Evolutionary conservation across 163 green algal genomes (phyloP).

Genomic region (Scenedesmus sp.): DNA sequence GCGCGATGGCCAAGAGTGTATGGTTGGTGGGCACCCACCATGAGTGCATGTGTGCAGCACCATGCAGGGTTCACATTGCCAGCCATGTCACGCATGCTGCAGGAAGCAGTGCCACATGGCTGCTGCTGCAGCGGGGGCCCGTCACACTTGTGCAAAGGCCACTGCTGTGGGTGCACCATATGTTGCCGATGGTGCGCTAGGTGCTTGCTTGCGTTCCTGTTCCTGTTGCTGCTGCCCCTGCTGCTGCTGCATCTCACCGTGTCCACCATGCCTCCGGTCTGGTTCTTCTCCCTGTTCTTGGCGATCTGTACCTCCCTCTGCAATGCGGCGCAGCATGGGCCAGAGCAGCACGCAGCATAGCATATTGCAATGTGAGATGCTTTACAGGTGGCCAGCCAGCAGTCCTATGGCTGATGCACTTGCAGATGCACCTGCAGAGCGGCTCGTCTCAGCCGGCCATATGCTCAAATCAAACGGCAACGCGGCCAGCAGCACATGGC

Average conservation of each 20-base stretch:
- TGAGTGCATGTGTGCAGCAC: background rate
- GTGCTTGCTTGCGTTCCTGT: background rate
- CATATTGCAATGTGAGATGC: background rate
- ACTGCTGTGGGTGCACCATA: background rate
- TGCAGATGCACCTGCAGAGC: background rate
- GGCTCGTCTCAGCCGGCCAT: no score
- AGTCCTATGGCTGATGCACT: background rate
- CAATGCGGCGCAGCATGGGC: background rate
- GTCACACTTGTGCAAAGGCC: background rate
- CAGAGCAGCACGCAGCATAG: background rate
- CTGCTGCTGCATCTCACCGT: conserved; percentile 34
- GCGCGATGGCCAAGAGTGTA: background rate
- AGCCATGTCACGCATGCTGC: no score
- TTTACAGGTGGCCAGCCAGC: background rate
- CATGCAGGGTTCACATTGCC: background rate
- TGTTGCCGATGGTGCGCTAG: background rate
- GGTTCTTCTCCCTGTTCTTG: conserved; percentile 36
- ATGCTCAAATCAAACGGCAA: background rate
- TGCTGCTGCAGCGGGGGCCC: background rate
- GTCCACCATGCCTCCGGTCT: conserved; percentile 42
- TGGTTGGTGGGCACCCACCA: background rate
- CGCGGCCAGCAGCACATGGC: background rate
- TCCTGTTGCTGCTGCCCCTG: background rate
- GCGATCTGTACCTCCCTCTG: conserved; percentile 26
- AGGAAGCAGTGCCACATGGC: no score